These are phyloP conservation scores for Tolypocladium amazonense DNA, from an alignment of 2,329 filamentous ascomycete genomes.

Conservation along the genomic window DNA sequence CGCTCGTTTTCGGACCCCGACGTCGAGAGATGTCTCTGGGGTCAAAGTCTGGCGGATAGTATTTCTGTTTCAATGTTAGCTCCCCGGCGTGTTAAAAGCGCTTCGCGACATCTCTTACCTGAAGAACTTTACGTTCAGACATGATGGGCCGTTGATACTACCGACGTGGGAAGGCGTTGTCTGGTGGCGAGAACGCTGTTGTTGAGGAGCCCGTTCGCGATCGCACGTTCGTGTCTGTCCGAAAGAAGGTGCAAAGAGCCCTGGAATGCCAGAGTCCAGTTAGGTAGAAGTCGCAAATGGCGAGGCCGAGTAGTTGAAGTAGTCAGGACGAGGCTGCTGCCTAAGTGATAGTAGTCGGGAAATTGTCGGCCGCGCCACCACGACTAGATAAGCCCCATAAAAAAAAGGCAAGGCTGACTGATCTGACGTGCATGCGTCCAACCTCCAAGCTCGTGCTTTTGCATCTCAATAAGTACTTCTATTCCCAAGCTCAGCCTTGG, in stretches of 20 bases:
- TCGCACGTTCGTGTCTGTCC: background rate
- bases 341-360: background rate
- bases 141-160: constrained; percentile 34
- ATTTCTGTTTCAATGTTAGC: constrained; percentile 28
- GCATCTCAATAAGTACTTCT: background rate
- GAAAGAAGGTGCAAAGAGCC: background rate
- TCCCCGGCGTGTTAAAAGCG: constrained; percentile 10
- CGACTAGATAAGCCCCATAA: background rate
- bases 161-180: background rate
- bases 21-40: constrained; percentile 67
- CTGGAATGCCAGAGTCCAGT: background rate
- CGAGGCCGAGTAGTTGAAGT: background rate
- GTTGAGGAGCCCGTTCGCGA: background rate
- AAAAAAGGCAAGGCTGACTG: constrained; percentile 2
- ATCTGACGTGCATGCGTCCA: background rate
- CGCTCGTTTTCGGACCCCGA: constrained; percentile 58
- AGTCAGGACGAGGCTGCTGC: background rate
- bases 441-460: background rate
- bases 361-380: background rate
- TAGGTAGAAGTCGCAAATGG: background rate
- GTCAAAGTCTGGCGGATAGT: constrained; percentile 76
- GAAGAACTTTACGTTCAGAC: constrained; percentile 78
- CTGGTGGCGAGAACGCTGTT: background rate
- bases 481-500: background rate
- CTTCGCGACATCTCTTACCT: constrained; percentile 8